Evolutionary conservation across 805 yeast genomes (phyloP).

Genomic region (Starmerella stellata): DNA sequence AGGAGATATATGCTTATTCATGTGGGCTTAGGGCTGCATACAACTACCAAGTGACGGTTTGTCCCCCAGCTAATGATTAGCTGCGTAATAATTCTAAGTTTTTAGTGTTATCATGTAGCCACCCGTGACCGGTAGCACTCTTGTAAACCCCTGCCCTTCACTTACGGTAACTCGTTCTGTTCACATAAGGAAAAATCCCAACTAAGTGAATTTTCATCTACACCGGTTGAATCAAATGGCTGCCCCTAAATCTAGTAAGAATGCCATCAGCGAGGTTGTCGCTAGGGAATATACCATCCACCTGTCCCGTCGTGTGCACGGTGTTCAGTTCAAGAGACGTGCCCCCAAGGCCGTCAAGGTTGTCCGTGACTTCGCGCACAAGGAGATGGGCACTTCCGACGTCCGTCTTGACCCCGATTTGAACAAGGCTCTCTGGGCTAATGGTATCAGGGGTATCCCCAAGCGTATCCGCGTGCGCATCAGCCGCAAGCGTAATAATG

Average conservation of each 20-base stretch:
- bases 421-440: constrained; percentile 97
- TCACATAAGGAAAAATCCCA: too few relatives aligned
- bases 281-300: constrained; percentile 99
- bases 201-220: constrained; percentile 9
- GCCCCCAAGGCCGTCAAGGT: constrained; percentile 99
- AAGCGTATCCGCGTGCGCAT: constrained; percentile 96
- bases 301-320: constrained; percentile 98
- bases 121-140: too few relatives aligned
- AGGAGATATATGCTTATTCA: too few relatives aligned
- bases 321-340: constrained; percentile 97
- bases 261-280: constrained; percentile 96
- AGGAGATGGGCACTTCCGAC: constrained; percentile 98
- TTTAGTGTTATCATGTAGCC: too few relatives aligned
- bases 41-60: too few relatives aligned
- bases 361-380: constrained; percentile 93
- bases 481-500: constrained; percentile 99
- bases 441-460: constrained; percentile 99
- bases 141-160: too few relatives aligned
- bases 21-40: too few relatives aligned
- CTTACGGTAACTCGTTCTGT: too few relatives aligned
- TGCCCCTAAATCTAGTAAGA: constrained; percentile 22
- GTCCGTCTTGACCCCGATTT: constrained; percentile 98
- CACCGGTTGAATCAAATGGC: constrained; percentile 25
- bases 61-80: too few relatives aligned
- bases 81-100: too few relatives aligned